Base-by-base conservation (phyloP, 164 flowering plant species). In the Chimonanthus praecox region DNA sequence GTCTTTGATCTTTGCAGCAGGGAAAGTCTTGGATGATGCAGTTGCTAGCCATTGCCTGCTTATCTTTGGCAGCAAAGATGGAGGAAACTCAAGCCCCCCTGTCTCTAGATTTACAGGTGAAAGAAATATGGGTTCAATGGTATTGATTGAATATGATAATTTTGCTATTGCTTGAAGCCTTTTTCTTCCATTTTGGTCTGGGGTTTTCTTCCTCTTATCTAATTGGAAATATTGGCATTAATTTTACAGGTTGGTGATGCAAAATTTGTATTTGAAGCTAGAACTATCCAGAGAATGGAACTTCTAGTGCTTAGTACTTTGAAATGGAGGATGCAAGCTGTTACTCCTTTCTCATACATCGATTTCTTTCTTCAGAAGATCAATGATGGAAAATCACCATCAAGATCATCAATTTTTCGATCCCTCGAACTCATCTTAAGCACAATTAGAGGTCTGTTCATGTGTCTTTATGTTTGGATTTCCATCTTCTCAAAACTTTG, bases 61-160 rank as follows among this genome's bases (percentile, higher is more conserved):
- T 92, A 78, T 92, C 97, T 49, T 82, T 92, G 73, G 94, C 95
- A 46, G 95, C 95, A 75, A 92, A 92, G 85, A 83, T 90, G 88
- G 97, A 92, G 71, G 97, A 90, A 77, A 86, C 87, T 64, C 87
- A 89, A 45, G 91, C 88, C 9, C 97, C 97, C 47, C 72, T 84
- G 2, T 72, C 78, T 74, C 80, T 89, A 64, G 94, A 92, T 86
- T 83, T 92, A 69, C 97, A 92, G 95, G 97, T 92, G 71, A 68
- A 33, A 75, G 65, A 72, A 20, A 65, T 54, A 1, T 72, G 20
- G 46, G 48, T 72, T 69, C 51, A 45, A 58, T 74, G 47, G 49
- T 68, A 46, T 72, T 64, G 43, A 79, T 75, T 77, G 75, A 58
- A 50, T 20, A 20, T 58, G 43, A 58, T 49, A 10, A 13, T 68